phyloP scores from a whole-genome alignment of 129 eudicot species.

The Helianthus annuus region HanXRQr2.0-SUNRISE NC_035442.2:11641817-11642316 shows the following conservation, averaged over 20 bases:
- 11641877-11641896: slow-evolving; percentile 14
- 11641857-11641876: slow-evolving; percentile 60
- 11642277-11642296: slow-evolving; percentile 63
- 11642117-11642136: slow-evolving; percentile 40
- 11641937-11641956: neutral
- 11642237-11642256: slow-evolving; percentile 25
- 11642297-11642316: slow-evolving; percentile 45
- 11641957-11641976: slow-evolving; percentile 39
- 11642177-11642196: slow-evolving; percentile 79
- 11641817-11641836: slow-evolving; percentile 34
- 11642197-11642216: slow-evolving; percentile 69
- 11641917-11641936: too few species aligned
- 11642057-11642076: slow-evolving; percentile 42
- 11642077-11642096: slow-evolving; percentile 30
- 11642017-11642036: slow-evolving; percentile 85
- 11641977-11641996: slow-evolving; percentile 52
- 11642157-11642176: slow-evolving; percentile 89
- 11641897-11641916: too few species aligned
- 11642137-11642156: slow-evolving; percentile 48
- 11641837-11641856: slow-evolving; percentile 36
- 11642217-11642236: slow-evolving; percentile 60
- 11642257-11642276: slow-evolving; percentile 46
- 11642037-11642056: slow-evolving; percentile 70
- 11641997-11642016: slow-evolving; percentile 76
- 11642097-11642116: slow-evolving; percentile 35